Base-by-base conservation (phyloP, 257 asterid species). In the Fraxinus pennsylvanica region DNA sequence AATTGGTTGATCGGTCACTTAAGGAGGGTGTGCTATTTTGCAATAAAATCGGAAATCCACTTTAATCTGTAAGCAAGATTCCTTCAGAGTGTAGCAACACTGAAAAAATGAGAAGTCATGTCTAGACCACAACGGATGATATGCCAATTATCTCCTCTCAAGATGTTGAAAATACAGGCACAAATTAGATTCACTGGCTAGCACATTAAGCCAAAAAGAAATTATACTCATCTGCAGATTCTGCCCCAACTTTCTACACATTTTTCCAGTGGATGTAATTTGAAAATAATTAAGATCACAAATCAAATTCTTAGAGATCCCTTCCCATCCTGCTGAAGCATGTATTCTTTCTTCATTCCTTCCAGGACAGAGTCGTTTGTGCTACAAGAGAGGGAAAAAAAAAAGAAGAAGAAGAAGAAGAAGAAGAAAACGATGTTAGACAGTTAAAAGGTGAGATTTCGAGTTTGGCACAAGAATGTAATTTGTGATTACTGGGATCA, bases 281-380 rank as follows among this genome's bases (percentile, higher is more conserved):
- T n/a, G 74, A 61, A 72, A 78, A 63, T 73, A 38, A 32, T 65
- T 15, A 45, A 67, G 57, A 50, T 47, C 71, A 36, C 17, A 41
- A 74, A 50, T 87, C 85, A 89, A 66, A 86, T 77, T 76, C 84
- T 68, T 21, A 82, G 63, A 45, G 93, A 74, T 72, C 82, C 84
- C 74, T 91, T 82, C 52, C 57, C 86, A 52, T 86, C 89, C 86
- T 92, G 84, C 75, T 84, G 95, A 78, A 87, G 87, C 87, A 74
- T 87, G 87, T 95, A 95, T 25, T 89, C 96, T 81, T 86, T 87
- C 89, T 95, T 95, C 99, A 95, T 90, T 81, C 91, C 84, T 85
- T 95, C 99, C 92, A 95, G 73, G 67, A 90, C 90, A 3, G 90
- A 79, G 74, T 95, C 97, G 69, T 92, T 95, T 6, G 99, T 94